These are phyloP conservation scores for Friedmanniomyces simplex DNA, from an alignment of 495 filamentous ascomycete species.

Conservation along the genomic window DNA sequence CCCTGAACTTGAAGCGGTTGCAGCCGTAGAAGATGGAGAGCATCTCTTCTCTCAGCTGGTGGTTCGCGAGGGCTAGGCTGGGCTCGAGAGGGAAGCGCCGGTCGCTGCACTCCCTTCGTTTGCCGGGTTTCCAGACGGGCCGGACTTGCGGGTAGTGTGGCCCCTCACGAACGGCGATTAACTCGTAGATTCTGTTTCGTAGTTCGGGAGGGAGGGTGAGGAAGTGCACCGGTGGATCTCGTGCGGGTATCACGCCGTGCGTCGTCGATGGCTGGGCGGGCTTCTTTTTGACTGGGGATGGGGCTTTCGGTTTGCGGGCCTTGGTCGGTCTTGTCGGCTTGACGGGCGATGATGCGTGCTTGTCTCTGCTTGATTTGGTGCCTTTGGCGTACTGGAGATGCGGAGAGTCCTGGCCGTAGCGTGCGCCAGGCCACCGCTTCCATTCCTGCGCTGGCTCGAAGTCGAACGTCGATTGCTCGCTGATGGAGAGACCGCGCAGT, in stretches of 20 bases:
- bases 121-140: neutral
- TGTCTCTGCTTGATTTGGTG: neutral
- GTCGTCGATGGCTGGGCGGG: neutral
- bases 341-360: neutral
- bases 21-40: constrained; percentile 14
- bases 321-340: neutral
- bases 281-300: neutral
- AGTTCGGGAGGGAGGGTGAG: constrained; percentile 2
- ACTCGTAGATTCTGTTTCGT: constrained; percentile 1
- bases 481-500: constrained; percentile 1
- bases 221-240: neutral
- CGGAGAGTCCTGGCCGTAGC: constrained; percentile 6
- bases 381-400: constrained; percentile 2
- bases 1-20: constrained; percentile 3
- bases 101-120: neutral
- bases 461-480: constrained; percentile 2
- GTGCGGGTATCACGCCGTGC: neutral
- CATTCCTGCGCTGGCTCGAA: neutral
- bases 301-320: constrained; percentile 1
- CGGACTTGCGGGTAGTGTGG: neutral
- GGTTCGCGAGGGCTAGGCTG: neutral
- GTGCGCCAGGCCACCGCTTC: neutral
- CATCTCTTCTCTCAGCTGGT: constrained; percentile 10
- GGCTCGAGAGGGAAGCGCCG: constrained; percentile 7
- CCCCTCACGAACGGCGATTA: neutral